These are phyloP conservation scores for Collybia sordida DNA, from an alignment of 768 basidiomycete species.

Conservation along the genomic window DNA sequence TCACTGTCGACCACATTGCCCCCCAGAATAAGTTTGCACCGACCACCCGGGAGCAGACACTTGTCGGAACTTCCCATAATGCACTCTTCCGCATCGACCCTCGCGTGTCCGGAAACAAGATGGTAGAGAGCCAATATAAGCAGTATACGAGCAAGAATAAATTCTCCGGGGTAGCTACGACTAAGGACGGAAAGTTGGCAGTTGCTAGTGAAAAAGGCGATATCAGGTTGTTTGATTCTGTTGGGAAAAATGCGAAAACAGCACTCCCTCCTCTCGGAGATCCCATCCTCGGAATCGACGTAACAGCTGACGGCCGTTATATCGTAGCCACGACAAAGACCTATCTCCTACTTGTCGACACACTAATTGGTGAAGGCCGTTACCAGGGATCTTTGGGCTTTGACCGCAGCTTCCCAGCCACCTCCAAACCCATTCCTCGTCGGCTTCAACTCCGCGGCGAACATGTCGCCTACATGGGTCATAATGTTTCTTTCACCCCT, in stretches of 20 bases:
- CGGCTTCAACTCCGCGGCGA: constrained; percentile 86
- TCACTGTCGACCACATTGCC: constrained; percentile 85
- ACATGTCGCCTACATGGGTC: constrained; percentile 93
- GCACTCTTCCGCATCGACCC: constrained; percentile 98
- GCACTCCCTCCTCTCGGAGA: constrained; percentile 93
- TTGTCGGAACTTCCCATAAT: constrained; percentile 92
- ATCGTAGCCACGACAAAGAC: constrained; percentile 95
- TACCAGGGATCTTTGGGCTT: constrained; percentile 86
- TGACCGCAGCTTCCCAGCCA: constrained; percentile 93
- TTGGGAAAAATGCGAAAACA: constrained; percentile 99
- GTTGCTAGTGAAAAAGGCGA: constrained; percentile 97
- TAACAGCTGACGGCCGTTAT: constrained; percentile 91
- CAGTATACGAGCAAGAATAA: constrained; percentile 94
- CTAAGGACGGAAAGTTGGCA: constrained; percentile 81
- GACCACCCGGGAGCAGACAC: constrained; percentile 87
- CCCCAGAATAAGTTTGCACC: constrained; percentile 95
- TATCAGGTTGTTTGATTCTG: constrained; percentile 89
- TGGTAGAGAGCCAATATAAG: constrained; percentile 94
- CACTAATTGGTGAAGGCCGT: constrained; percentile 87
- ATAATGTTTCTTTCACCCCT: constrained; percentile 84
- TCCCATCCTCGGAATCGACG: constrained; percentile 93
- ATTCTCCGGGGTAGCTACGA: constrained; percentile 92
- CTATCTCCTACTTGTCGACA: constrained; percentile 92
- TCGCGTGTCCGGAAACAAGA: constrained; percentile 86
- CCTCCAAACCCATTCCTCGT: constrained; percentile 87